Percentiles rank a stretch among this genome's conserved stretches.
phyloP scores from a whole-genome alignment of 1,139 yeast species.

The Wickerhamiella infanticola region DNA sequence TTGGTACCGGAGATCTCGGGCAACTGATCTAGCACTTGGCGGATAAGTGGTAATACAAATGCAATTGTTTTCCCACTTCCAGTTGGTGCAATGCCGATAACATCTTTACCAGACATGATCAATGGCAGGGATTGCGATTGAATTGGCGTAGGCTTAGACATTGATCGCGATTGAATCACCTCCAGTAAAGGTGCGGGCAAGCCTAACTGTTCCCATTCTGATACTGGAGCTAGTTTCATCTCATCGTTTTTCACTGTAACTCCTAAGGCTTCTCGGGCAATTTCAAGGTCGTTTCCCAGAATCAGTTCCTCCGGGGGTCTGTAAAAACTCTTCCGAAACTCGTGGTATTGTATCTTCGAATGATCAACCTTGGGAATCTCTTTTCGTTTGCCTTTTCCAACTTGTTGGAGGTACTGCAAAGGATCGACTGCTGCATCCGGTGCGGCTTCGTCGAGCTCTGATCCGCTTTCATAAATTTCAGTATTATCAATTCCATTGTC shows the following conservation, averaged over 20 bases:
- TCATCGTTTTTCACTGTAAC: conserved; percentile 43
- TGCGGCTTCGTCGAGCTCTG: neutral
- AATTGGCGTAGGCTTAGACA: conserved; percentile 62
- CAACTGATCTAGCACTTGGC: conserved; percentile 69
- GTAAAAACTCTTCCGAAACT: conserved; percentile 51
- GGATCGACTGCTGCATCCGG: neutral
- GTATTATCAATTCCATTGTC: neutral
- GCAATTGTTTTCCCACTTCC: conserved; percentile 95
- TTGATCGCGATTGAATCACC: conserved; percentile 38
- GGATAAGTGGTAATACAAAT: conserved; percentile 64
- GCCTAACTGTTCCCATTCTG: conserved; percentile 72
- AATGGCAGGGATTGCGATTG: conserved; percentile 89
- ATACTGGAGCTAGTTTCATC: conserved; percentile 47
- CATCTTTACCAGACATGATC: conserved; percentile 76
- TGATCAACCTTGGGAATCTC: conserved; percentile 33
- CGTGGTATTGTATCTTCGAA: conserved; percentile 31
- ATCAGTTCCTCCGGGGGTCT: conserved; percentile 42
- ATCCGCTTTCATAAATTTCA: neutral
- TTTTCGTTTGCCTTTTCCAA: conserved; percentile 16
- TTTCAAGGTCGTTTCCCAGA: conserved; percentile 37
- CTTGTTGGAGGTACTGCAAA: neutral
- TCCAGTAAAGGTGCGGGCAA: conserved; percentile 44
- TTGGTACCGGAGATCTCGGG: conserved; percentile 42
- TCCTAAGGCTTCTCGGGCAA: conserved; percentile 40
- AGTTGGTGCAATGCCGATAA: conserved; percentile 88